Percentiles rank a stretch among this genome's conserved stretches.
These are phyloP conservation scores for Naganishia onofrii DNA, from an alignment of 768 basidiomycete species.

Conservation along the genomic window DNA sequence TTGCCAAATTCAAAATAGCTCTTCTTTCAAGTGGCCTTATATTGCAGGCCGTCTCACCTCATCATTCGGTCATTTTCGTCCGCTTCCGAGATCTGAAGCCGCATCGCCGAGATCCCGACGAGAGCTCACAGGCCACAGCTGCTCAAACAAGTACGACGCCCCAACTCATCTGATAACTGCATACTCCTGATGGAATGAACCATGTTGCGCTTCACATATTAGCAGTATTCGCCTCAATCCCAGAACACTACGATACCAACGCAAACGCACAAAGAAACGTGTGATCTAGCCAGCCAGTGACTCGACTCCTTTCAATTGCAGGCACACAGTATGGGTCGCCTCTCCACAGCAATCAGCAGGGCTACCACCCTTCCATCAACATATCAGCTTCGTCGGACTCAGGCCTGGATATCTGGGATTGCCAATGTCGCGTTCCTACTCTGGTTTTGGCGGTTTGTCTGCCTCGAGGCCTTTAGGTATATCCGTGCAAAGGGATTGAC, in stretches of 20 bases:
- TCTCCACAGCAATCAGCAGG: constrained; percentile 1
- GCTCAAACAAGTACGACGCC: too few relatives aligned
- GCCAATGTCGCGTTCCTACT: constrained; percentile 38
- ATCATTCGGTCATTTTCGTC: neutral
- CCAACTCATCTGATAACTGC: too few relatives aligned
- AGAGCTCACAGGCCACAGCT: too few relatives aligned
- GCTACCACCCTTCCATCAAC: constrained; percentile 1
- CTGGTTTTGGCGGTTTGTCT: constrained; percentile 34
- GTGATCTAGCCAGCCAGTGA: too few relatives aligned
- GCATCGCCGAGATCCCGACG: too few relatives aligned
- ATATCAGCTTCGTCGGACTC: constrained; percentile 76
- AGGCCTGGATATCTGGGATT: constrained; percentile 71
- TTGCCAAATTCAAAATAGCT: neutral
- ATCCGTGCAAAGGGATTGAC: constrained; percentile 43
- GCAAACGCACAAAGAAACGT: too few relatives aligned
- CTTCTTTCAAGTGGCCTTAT: neutral
- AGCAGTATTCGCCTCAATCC: neutral
- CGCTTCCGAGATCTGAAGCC: neutral
- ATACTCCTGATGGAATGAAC: too few relatives aligned
- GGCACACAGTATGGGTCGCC: neutral
- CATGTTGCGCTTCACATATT: too few relatives aligned
- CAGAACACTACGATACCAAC: too few relatives aligned
- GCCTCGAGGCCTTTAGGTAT: constrained; percentile 41
- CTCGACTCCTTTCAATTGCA: too few relatives aligned
- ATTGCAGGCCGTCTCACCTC: neutral